phyloP scores from a whole-genome alignment of 1,139 yeast species.

The Hemisphaericaspora subhashii region DNA sequence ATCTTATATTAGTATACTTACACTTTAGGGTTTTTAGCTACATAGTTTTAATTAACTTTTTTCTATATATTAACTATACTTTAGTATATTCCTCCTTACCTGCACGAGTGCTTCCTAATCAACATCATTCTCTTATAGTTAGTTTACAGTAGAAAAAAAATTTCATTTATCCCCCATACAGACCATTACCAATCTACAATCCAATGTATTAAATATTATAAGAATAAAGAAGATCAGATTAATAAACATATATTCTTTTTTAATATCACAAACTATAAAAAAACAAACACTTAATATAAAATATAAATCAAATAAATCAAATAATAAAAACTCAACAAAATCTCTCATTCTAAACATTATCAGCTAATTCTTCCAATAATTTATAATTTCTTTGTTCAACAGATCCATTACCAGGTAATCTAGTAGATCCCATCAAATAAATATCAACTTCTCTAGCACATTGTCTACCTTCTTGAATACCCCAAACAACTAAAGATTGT shows the following conservation, averaged over 20 bases:
- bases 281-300: background rate
- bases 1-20: no score
- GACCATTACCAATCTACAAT: no score
- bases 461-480: constrained; percentile 98
- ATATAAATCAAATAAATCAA: background rate
- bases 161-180: no score
- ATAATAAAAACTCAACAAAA: background rate
- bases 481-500: constrained; percentile 98
- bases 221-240: no score
- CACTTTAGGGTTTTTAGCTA: no score
- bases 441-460: constrained; percentile 93
- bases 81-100: no score
- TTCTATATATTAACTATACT: no score
- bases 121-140: no score
- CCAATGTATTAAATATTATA: no score
- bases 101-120: no score
- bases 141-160: no score
- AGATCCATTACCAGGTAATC: constrained; percentile 93
- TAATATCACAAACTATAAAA: background rate
- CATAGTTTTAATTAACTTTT: no score
- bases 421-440: constrained; percentile 72
- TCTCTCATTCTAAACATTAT: constrained; percentile 38
- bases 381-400: constrained; percentile 81
- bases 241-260: background rate
- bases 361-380: constrained; percentile 71